Base-by-base conservation (phyloP, 2,329 filamentous ascomycete genomes). In the Bimuria novae-zelandiae region DNA sequence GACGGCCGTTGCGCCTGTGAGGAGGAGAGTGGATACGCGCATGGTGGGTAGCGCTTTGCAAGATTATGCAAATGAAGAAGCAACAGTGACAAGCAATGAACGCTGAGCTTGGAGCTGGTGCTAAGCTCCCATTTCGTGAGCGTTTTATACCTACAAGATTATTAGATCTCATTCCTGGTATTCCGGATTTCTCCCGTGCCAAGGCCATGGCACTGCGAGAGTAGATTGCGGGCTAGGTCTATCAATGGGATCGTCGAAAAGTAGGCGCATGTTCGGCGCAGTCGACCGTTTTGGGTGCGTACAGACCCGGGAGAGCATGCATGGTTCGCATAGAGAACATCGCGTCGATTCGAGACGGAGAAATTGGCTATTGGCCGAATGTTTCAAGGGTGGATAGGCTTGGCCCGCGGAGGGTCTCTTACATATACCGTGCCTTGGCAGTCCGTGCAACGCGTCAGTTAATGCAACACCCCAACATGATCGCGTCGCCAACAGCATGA, bases 1-100 rank as follows among this genome's bases (percentile, higher is more conserved):
- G 1, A 60, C 52, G 21, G 61, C 62, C 37, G 61, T 48, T 22
- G 63, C 54, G 51, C 56, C 51, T 16, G 61, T 55, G 17, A 67
- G 60, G 21, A 69, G 52, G 14, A 47, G 22, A 2, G 33, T 47
- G 14, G 44, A 47, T n/a, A 47, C 33, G 19, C 33, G 44, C 44
- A 47, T 47, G 16, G 11, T 30, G 44, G 5, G 27, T 22, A 14
- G 40, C 7, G 14, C n/a, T 45, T 23, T 8, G 5, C 14, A n/a
- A n/a, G n/a, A n/a, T n/a, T 3, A 23, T 6, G 11, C 29, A 11
- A 23, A 14, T 23, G 16, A 6, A 16, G n/a, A 35, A 25, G 30
- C 11, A 19, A 12, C 21, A 16, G 19, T 19, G 17, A 21, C 7
- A 16, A 46, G n/a, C 21, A 17, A n/a, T 11, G 11, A 29, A 36